Base-by-base conservation (phyloP, 192 early-diverging fungal species). In the Helicostylum pulchrum region DNA sequence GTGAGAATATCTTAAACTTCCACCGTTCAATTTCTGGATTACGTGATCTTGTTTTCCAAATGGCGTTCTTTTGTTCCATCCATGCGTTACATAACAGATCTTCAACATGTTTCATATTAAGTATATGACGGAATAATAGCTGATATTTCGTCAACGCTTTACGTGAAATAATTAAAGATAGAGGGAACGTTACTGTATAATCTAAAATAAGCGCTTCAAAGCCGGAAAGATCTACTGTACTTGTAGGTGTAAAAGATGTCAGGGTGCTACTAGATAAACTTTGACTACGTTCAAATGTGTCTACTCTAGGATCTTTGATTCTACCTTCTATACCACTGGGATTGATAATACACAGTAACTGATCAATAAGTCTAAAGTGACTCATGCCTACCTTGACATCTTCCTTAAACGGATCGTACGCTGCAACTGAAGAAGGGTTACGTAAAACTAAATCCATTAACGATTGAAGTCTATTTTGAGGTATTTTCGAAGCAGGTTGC, bases 61-160 rank as follows among this genome's bases (percentile, higher is more conserved):
- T 62, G 2, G 43, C 42, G 2, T 75, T 66, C 63, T 88, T 87
- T 57, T 93, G 86, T 20, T 87, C 81, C 10, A 80, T 78, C 97
- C 97, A 99, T 5, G 83, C 79, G 21, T 74, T 68, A 23, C 85
- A 83, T 58, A 99, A 77, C 17, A 88, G 78, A 44, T 91, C 86
- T 71, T 99, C 97, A 2, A 91, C 84, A 66, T 95, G 88, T 68
- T 94, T 94, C 62, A 96, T 83, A 56, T 89, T 84, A 34, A 99
- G 74, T 3, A 98, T 74, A 68, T 96, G 89, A 17, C 97, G 85
- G 73, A 94, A 95, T 30, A 97, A 63, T 4, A 94, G 74, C 67
- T 93, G 93, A 71, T 99, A 99, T 75, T 95, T 96, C 43, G 85
- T 87, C 56, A 98, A 72, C 1, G 92, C 83, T 26, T 86, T 87